Evolutionary conservation across 2,329 filamentous ascomycete genomes (phyloP).

Genomic region (Ascosphaera pollenicola): DNA sequence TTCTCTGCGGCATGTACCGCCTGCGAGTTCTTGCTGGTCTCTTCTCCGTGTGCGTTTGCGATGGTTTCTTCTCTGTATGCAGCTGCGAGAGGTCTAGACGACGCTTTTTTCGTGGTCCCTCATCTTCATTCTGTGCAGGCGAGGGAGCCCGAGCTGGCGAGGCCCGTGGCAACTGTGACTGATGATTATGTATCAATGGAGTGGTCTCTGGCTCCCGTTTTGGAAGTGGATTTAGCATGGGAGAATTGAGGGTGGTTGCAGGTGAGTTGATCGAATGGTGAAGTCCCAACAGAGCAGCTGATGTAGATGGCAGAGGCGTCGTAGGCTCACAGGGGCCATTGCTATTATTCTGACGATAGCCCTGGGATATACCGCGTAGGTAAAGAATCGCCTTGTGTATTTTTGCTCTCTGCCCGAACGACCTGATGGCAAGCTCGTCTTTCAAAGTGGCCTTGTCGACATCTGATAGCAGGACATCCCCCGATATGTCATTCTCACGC

Average conservation of each 20-base stretch:
- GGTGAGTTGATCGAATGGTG: background rate
- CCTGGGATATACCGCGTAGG: conserved; percentile 30
- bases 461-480: conserved; percentile 38
- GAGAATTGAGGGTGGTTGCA: background rate
- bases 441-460: conserved; percentile 27
- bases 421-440: conserved; percentile 35
- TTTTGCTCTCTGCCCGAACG: conserved; percentile 34
- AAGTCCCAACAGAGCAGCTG: background rate
- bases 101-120: conserved; percentile 11
- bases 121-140: conserved; percentile 3
- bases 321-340: background rate
- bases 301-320: background rate
- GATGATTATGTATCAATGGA: background rate
- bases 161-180: background rate
- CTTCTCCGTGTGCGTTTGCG: background rate
- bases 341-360: conserved; percentile 1
- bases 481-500: conserved; percentile 41
- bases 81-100: conserved; percentile 7
- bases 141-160: background rate
- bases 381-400: conserved; percentile 35
- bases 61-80: background rate
- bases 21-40: conserved; percentile 3
- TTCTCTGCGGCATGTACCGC: conserved; percentile 2
- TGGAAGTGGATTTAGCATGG: no score
- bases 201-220: no score